These are phyloP conservation scores for Colletotrichum navitas DNA, from an alignment of 2,329 filamentous ascomycete species.

Conservation along the genomic window DNA sequence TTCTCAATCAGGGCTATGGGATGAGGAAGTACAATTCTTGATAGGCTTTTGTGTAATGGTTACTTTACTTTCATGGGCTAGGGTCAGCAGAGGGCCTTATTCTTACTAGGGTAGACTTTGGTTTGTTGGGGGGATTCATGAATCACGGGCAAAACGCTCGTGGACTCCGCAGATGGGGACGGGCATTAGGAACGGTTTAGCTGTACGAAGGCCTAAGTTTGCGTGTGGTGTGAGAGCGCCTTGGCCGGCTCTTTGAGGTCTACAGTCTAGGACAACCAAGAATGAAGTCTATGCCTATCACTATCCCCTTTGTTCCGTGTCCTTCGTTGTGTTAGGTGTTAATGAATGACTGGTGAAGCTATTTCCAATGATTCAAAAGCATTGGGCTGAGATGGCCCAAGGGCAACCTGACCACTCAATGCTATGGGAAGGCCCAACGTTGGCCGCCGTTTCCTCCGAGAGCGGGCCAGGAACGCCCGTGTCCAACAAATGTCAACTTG, in stretches of 20 bases:
- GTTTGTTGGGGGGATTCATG: background rate
- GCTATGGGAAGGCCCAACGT: constrained; percentile 23
- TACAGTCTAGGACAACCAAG: constrained; percentile 28
- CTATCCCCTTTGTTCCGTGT: background rate
- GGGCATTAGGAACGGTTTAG: constrained; percentile 25
- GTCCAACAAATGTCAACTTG: constrained; percentile 35
- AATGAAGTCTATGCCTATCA: constrained; percentile 1
- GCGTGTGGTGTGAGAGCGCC: constrained; percentile 17
- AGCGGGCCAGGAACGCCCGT: constrained; percentile 25
- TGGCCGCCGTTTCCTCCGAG: constrained; percentile 35
- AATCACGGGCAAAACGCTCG: constrained; percentile 4
- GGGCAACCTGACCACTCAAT: constrained; percentile 14
- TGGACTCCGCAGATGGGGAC: constrained; percentile 1
- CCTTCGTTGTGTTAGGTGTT: background rate
- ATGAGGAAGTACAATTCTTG: constrained; percentile 35
- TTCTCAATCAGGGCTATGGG: constrained; percentile 21
- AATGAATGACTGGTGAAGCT: background rate
- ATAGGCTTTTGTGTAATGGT: constrained; percentile 40
- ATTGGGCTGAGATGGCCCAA: background rate
- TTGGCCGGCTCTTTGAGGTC: constrained; percentile 10
- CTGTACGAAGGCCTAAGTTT: constrained; percentile 27
- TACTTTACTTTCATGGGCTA: constrained; percentile 34
- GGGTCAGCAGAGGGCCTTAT: constrained; percentile 1
- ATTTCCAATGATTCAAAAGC: background rate
- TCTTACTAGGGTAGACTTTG: constrained; percentile 26